Evolutionary conservation across 768 basidiomycete genomes (phyloP), one percentile per base, ranked within the genome.

Genomic region (Collybiopsis luxurians): DNA sequence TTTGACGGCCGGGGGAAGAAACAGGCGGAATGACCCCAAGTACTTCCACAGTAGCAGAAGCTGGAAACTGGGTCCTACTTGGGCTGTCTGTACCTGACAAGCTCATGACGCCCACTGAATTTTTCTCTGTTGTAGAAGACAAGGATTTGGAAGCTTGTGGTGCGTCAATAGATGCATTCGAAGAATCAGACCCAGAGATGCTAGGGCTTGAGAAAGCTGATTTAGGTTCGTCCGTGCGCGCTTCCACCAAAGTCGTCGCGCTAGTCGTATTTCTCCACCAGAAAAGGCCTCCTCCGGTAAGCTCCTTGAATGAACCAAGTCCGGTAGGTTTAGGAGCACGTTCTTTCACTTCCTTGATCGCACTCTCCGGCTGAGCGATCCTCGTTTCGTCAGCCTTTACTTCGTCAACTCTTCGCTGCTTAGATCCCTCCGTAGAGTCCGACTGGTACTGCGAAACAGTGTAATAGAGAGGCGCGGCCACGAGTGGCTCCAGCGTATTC

Each of bases 11-110:
- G 4, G 23, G 4, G 21, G 50, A 27, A 15, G 36, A 10, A 23
- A 11, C 24, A 36, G 50, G 50, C 17, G 50, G 50, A 11, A 51
- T 39, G n/a, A 51, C 24, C 7, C 34, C 36, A 9, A 51, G 13
- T 15, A 51, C 36, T 34, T 51, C 36, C 50, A 51, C 50, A 27
- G 50, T 26, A 24, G 50, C 50, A 23, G 50, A 51, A 9, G 50
- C 50, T 23, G 50, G 50, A 15, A 51, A 17, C 11, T 39, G 23
- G 31, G 13, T 34, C 31, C 13, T 4, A n/a, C 40, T 21, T 15
- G 19, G 40, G 40, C 40, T 17, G 17, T 15, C 40, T 4, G 19
- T 4, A 6, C 17, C 40, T 6, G 19, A 42, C 6, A n/a, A n/a
- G n/a, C n/a, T n/a, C n/a, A n/a, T n/a, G n/a, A n/a, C n/a, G n/a